Evolutionary conservation across 257 asterid genomes (phyloP).

Genomic region (Leptodermis oblonga): DNA sequence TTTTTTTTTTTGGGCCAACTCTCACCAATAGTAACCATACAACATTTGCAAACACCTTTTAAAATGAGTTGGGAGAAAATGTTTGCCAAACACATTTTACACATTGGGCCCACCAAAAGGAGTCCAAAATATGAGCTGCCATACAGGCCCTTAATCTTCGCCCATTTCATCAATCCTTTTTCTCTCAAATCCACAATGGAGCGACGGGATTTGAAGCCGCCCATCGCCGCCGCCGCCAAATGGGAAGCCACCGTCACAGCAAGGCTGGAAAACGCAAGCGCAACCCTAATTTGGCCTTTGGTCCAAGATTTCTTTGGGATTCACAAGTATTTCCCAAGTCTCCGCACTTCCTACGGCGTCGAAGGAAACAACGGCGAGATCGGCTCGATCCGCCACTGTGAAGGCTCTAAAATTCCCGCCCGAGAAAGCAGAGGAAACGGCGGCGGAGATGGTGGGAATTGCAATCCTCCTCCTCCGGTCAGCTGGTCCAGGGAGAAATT

Average conservation of each 20-base stretch:
- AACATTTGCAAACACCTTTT: too few relatives aligned
- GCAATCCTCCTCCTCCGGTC: conserved; percentile 13
- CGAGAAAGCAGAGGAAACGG: not conserved
- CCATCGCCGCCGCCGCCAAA: conserved; percentile 35
- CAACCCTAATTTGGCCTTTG: conserved; percentile 60
- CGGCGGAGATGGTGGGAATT: not conserved
- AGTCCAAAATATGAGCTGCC: too few relatives aligned
- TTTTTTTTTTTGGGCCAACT: too few relatives aligned
- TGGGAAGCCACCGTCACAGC: conserved; percentile 55
- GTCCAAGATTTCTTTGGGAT: conserved; percentile 62
- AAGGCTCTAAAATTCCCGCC: conserved; percentile 48
- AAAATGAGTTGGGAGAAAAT: too few relatives aligned
- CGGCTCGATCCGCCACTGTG: conserved; percentile 61
- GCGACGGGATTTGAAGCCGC: not conserved
- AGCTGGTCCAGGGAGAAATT: conserved; percentile 58
- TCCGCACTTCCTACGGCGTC: conserved; percentile 51
- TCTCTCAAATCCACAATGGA: conserved; percentile 13
- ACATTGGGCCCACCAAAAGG: too few relatives aligned
- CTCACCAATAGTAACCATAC: too few relatives aligned
- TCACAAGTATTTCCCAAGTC: conserved; percentile 65
- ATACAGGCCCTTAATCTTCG: too few relatives aligned
- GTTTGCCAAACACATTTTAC: too few relatives aligned
- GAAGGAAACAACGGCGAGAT: conserved; percentile 57
- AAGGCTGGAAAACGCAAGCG: conserved; percentile 35
- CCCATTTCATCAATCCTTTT: not conserved